Base-by-base conservation (phyloP, 108 stramenopile species). In the Cylindrotheca fusiformis region DNA sequence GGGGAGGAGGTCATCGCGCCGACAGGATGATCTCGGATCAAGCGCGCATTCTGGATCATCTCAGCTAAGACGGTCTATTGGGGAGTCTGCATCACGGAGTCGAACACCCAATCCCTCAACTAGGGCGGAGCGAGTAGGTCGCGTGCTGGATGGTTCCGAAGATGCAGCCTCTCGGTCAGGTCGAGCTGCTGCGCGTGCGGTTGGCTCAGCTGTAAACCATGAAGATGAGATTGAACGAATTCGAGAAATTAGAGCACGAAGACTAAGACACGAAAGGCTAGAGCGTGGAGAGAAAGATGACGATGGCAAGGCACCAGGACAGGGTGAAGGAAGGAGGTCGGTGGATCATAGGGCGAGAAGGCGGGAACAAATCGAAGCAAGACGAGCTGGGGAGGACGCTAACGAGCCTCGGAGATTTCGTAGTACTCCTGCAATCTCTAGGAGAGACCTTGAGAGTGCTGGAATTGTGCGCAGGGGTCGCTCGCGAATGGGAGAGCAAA, bases 191-290 rank as follows among this genome's bases (percentile, higher is more conserved):
- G n/a, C n/a, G n/a, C 50, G 50, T 17, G 50, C 55, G 6, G 6
- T 4, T 27, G 26, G 8, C 6, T 28, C 55, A n/a, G 6, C 55
- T 31, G 12, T 27, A 29, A 56, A 47, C 55, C 57, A 59, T 28
- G 62, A 71, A 36, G 62, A 71, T 18, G 72, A 74, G 59, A 66
- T 74, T 26, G 72, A 74, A 25, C 58, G 72, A 25, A 74, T 74
- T 47, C 58, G 72, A 48, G 60, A 61, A 67, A 62, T 74, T 45
- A 41, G 72, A 14, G 72, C 58, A 3, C 26, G 60, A 44, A 48
- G 72, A 56, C 22, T 65, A 51, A 33, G 65, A 54, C 36, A 53
- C 3, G 58, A 65, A 60, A 53, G 62, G 10, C 36, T 41, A 14
- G 36, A 41, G 10, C 36, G 36, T 14, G 36, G 36, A 6, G n/a